Evolutionary conservation across 768 basidiomycete species (phyloP), one percentile per base, ranked within the genome.

Genomic region (Psilocybe tampanensis): DNA sequence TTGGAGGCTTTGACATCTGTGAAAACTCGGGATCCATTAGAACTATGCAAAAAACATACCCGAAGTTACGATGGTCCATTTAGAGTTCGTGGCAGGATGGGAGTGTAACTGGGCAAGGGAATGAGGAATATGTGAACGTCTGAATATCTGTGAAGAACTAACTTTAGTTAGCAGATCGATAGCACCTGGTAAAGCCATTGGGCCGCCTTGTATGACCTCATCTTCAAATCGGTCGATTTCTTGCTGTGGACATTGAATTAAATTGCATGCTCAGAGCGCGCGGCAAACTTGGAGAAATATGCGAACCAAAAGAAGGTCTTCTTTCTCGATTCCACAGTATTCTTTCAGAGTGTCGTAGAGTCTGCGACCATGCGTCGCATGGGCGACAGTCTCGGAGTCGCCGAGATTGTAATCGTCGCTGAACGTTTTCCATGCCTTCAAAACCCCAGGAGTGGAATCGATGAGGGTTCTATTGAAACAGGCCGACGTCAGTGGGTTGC

Each of bases 11-110:
- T 54, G 47, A 47, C 26, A 29, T 47, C 11, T 45, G 24, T 33
- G 13, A 6, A 26, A 51, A 39, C n/a, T 34, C 18, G 19, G 41
- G 42, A 13, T 2, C 21, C 13, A 17, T 8, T 21, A 44, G 12
- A n/a, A 26, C 11, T 17, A 39, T 48, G 34, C 34, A 53, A 44
- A 51, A 29, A 26, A 44, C 62, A 63, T 65, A 87, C 92, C 86
- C 43, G 90, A 92, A 6, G 93, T 94, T 32, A 92, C 90, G 65
- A 95, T 91, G 3, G 91, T 91, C 90, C 92, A 95, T 41, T 79
- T 76, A 11, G 60, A 58, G 19, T 65, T 62, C n/a, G 65, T 60
- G 44, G 55, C 58, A 29, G 63, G 64, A 50, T 69, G 56, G 7
- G 69, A 68, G 44, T 63, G 47, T 33, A 78, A 70, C 76, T 78